Percentiles rank a stretch among this genome's conserved stretches.
Evolutionary conservation across 257 asterid genomes (phyloP).

Genomic region (Handroanthus guayacan): DNA sequence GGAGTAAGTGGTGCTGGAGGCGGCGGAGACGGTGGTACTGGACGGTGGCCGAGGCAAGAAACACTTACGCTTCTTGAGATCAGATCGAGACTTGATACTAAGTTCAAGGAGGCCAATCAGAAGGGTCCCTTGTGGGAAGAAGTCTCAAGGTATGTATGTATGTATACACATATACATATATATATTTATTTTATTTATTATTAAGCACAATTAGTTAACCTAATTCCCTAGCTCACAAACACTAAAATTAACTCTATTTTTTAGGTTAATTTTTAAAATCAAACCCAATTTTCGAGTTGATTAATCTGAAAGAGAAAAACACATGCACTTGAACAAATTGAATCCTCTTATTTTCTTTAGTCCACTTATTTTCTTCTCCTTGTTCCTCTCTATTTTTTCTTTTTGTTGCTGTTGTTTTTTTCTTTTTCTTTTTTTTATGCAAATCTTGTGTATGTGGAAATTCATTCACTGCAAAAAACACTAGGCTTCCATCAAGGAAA

Average conservation of each 20-base stretch:
- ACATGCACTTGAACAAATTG: not conserved
- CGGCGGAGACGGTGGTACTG: conserved; percentile 54
- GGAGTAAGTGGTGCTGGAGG: conserved; percentile 43
- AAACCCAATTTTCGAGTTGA: not conserved
- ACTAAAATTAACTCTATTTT: not conserved
- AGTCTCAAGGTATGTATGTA: conserved; percentile 67
- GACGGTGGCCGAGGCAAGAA: conserved; percentile 94
- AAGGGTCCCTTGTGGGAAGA: conserved; percentile 97
- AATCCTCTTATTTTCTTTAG: no score
- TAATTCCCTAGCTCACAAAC: not conserved
- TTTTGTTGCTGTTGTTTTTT: not conserved
- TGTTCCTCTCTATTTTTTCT: no score
- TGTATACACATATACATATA: not conserved
- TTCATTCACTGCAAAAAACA: no score
- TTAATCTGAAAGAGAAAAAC: not conserved
- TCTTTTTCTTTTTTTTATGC: not conserved
- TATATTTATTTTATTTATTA: no score
- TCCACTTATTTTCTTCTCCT: no score
- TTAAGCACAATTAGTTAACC: not conserved
- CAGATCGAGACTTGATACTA: conserved; percentile 82
- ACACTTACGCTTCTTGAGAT: conserved; percentile 90
- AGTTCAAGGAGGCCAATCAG: conserved; percentile 92
- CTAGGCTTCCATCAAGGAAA: no score
- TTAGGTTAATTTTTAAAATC: not conserved
- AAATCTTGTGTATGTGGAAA: not conserved